Evolutionary conservation across 1,284 basidiomycete genomes (phyloP), one percentile per base, ranked within the genome.

Genomic region (Peniophora sp.): DNA sequence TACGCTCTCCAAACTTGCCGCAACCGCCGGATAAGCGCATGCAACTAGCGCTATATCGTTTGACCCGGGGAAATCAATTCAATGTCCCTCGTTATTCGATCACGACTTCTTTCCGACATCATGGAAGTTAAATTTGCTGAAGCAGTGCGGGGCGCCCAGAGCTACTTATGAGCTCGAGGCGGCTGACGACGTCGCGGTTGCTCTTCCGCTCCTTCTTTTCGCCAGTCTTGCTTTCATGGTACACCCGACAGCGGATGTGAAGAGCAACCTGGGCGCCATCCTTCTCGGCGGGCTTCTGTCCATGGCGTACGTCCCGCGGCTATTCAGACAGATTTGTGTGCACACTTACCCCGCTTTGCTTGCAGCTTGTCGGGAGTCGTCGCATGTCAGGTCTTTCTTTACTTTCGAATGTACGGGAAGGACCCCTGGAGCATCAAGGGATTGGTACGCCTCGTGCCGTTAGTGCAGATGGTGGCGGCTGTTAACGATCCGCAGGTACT

Each of bases 341-440:
- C 38, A 24, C 8, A 14, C 41, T 24, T 23, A 45, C 45, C 22
- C n/a, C 2, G 27, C 5, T 5, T 32, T 16, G 12, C 27, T n/a
- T 22, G 14, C 35, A 55, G 54, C 3, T 45, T 57, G 5, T 53
- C 52, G 8, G 54, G 54, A 19, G 50, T 55, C 23, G 51, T 53
- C 12, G 46, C 38, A 34, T 45, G 55, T 34, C 56, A 55, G 43
- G 52, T 47, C 16, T 57, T 55, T 49, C 25, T 52, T 19, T 57
- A 55, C 45, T 53, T 51, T 14, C 54, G 54, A 11, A 43, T 51
- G n/a, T 57, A 55, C 22, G 46, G 39, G 32, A 39, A 43, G n/a
- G 56, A 57, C 39, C n/a, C 22, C 10, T 11, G 17, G 25, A 35
- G 50, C 20, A 38, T 57, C 23, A 53, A 52, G 44, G 3, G 48